These are phyloP conservation scores for Coemansia guatemalensis DNA, from an alignment of 192 early-diverging fungal genomes.

Conservation along the genomic window DNA sequence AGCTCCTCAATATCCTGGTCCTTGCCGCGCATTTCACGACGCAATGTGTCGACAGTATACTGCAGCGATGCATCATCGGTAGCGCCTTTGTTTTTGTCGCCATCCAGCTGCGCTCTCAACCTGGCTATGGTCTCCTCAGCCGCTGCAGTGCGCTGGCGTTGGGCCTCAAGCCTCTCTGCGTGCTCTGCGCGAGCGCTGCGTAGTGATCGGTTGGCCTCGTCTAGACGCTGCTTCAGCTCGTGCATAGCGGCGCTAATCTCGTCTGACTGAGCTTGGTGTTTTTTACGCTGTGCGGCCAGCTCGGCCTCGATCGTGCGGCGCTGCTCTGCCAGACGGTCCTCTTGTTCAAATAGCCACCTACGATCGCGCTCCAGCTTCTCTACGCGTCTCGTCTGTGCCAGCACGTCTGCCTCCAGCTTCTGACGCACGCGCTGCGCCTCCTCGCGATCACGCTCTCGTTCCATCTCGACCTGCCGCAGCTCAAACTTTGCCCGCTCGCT, in stretches of 20 bases:
- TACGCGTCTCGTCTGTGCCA: slow-evolving; percentile 45
- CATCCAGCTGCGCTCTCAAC: slow-evolving; percentile 4
- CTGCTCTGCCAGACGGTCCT: slow-evolving; percentile 41
- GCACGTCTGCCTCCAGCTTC: slow-evolving; percentile 25
- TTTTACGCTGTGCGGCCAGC: slow-evolving; percentile 43
- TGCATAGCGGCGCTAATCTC: slow-evolving; percentile 6
- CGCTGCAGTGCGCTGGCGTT: slow-evolving; percentile 19
- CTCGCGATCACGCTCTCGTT: slow-evolving; percentile 34
- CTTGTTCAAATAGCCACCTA: slow-evolving; percentile 58
- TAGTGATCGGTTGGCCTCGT: slow-evolving; percentile 9
- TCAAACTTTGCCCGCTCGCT: slow-evolving; percentile 39
- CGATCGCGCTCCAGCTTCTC: slow-evolving; percentile 63
- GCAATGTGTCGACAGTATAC: slow-evolving; percentile 13
- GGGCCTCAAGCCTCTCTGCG: not conserved
- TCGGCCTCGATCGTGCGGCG: slow-evolving; percentile 56
- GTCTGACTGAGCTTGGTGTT: slow-evolving; percentile 36
- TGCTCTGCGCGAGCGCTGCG: slow-evolving; percentile 14
- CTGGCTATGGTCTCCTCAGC: slow-evolving; percentile 34
- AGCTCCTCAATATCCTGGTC: slow-evolving; percentile 19
- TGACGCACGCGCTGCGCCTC: slow-evolving; percentile 26
- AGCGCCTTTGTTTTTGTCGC: not conserved
- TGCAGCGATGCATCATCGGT: slow-evolving; percentile 12
- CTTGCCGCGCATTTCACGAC: slow-evolving; percentile 6
- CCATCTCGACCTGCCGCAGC: slow-evolving; percentile 32
- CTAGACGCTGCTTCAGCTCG: slow-evolving; percentile 14